Percentiles rank a stretch among this genome's conserved stretches.
Evolutionary conservation across 2,329 filamentous ascomycete species (phyloP).

Genomic region (Diaporthe vexans): DNA sequence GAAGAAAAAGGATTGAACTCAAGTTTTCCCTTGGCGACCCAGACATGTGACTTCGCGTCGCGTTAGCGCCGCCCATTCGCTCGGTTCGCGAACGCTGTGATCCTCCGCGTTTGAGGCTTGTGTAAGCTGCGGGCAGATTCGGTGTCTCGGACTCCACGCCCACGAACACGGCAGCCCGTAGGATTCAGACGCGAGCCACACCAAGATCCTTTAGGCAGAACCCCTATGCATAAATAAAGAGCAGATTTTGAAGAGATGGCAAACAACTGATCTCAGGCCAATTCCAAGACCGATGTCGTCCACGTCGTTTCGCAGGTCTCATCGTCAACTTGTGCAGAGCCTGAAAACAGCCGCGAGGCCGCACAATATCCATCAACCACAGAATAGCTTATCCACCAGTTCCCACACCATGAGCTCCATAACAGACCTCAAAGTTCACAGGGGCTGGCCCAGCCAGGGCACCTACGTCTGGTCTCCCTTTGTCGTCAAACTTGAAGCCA

Average conservation of each 20-base stretch:
- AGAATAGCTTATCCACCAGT: accelerated
- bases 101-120: not conserved
- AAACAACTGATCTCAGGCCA: not conserved
- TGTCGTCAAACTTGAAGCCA: slow-evolving; percentile 73
- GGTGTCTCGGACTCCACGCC: slow-evolving; percentile 22
- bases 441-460: slow-evolving; percentile 59
- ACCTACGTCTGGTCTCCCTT: slow-evolving; percentile 72
- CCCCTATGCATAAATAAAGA: not conserved
- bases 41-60: slow-evolving; percentile 9
- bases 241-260: not conserved
- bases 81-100: not conserved
- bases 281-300: not conserved
- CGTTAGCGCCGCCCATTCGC: not conserved
- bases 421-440: slow-evolving; percentile 58
- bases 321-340: not conserved
- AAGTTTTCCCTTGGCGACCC: too few relatives aligned
- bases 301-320: not conserved
- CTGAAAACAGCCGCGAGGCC: not conserved
- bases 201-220: not conserved
- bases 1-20: too few relatives aligned
- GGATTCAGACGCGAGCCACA: not conserved
- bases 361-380: not conserved
- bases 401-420: not conserved
- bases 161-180: not conserved
- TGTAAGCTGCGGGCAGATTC: slow-evolving; percentile 19